Conservation (phyloP, 176 grass and related monocot genomes). For the Zea luxurians region DNA sequence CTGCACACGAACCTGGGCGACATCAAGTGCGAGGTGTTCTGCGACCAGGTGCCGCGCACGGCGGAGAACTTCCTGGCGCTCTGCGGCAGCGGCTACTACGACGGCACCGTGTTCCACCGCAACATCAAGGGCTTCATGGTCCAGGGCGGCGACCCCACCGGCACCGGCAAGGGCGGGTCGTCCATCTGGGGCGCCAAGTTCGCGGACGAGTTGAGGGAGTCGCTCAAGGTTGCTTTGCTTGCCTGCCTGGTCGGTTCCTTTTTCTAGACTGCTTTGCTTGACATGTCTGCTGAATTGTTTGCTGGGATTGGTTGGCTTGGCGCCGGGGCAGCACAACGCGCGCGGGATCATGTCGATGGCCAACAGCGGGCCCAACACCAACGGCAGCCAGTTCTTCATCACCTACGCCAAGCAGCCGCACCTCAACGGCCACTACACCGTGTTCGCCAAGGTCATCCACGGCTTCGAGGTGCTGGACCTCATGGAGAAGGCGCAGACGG, state of each 20-base stretch:
- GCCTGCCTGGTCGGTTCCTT: background rate
- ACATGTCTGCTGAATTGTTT: too few species aligned
- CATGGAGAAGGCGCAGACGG: constrained; percentile 93
- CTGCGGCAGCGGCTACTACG: constrained; percentile 93
- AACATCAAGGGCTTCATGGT: constrained; percentile 99
- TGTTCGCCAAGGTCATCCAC: constrained; percentile 98
- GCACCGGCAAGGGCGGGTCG: constrained; percentile 81
- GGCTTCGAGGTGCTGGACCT: constrained; percentile 98
- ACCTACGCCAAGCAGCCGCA: constrained; percentile 93
- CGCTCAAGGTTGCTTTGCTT: constrained; percentile 58
- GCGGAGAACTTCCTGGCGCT: constrained; percentile 92
- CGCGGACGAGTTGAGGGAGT: constrained; percentile 83
- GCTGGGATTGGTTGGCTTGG: too few species aligned
- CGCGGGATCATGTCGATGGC: constrained; percentile 82
- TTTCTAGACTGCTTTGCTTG: too few species aligned
- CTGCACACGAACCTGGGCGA: constrained; percentile 98
- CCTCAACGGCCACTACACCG: constrained; percentile 92
- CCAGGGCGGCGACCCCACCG: constrained; percentile 92
- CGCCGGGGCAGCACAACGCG: constrained; percentile 58
- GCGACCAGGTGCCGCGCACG: constrained; percentile 79
- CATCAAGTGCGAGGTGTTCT: constrained; percentile 97
- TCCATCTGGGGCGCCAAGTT: constrained; percentile 94
- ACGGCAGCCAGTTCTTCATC: constrained; percentile 98
- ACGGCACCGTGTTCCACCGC: constrained; percentile 87
- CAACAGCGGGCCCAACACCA: constrained; percentile 92